Base-by-base conservation (phyloP, 768 basidiomycete genomes). In the Podaxis mareebaensis region DNA sequence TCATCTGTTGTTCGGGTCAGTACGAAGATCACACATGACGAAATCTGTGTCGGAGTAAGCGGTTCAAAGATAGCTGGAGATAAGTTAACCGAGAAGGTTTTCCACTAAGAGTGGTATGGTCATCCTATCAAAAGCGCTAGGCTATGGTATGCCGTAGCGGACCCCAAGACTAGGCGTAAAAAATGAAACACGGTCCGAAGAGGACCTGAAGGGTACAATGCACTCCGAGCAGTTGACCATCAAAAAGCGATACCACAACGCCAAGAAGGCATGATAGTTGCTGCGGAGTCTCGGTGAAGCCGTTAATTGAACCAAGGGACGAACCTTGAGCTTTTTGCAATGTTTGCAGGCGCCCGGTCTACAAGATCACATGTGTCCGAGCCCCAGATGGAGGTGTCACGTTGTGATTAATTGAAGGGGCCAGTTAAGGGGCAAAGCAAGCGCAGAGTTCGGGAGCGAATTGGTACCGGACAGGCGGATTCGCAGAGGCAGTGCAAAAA, bases 281-380 rank as follows among this genome's bases (percentile, higher is more conserved):
- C 48, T 24, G 36, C 38, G 59, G 59, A 40, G n/a, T 17, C 20
- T 52, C 36, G 39, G 15, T 15, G 38, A 52, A 33, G 33, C 59
- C 58, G 39, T 56, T 53, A 15, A 53, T 26, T 38, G 55, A 67
- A 33, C 46, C 58, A 66, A 65, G 42, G 30, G 61, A 77, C 85
- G 63, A 75, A 89, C 91, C 88, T 94, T 94, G 69, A 93, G 85
- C 71, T 87, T 90, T 75, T 93, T 94, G 83, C 92, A 94, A 70
- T 93, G 86, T 3, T 84, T 89, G 74, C 92, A 94, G 48, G 92
- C 92, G 62, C 92, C 91, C 66, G 88, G 87, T 48, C 91, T 93
- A 73, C 54, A 58, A 40, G 10, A 36, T 62, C 55, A 33, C 62
- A 64, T 60, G 38, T 49, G 40, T 15, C 56, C 57, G 42, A 49